Base-by-base conservation (phyloP, 306 rosid genomes). In the Carpinus fangiana region DNA sequence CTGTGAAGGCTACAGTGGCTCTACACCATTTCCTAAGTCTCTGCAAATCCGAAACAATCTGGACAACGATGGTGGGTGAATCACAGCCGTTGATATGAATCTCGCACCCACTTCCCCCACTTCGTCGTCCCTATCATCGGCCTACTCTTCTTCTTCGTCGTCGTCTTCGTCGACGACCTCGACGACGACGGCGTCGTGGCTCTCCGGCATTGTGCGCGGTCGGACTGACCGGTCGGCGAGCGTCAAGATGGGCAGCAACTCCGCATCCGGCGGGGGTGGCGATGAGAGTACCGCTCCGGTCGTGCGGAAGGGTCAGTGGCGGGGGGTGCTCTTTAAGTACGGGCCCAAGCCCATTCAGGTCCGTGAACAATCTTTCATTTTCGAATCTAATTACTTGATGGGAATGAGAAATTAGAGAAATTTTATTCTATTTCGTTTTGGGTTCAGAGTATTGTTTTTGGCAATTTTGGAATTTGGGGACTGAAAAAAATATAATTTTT, bases 281-380 rank as follows among this genome's bases (percentile, higher is more conserved):
- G 77, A 72, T 31, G 93, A 95, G 31, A 0, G 14, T 28, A 2
- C 80, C 23, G 89, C 87, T 31, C 88, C 97, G 36, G 86, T 96
- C 38, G 77, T 85, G 21, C 82, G 90, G 82, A 93, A 91, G 91
- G 93, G 89, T 75, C 93, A 93, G 79, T 87, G 84, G 87, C 94
- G 94, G 41, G 98, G 99, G 1, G 88, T 74, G 74, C 86, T 96
- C 20, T 96, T 96, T 85, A 96, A 93, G 92, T 96, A 96, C 78
- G 99, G 99, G 26, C 94, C 98, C 52, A 88, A 93, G 76, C 78
- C 99, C 72, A 84, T 91, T 86, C 98, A 96, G 99, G 99, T 96
- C 46, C 43, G 87, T 75, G 51, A 64, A 34, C 20, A 59, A 0
- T 10, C 47, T 74, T 62, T 23, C 51, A 28, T 31, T 56, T 1